These are phyloP conservation scores for Ascocoryne sarcoides DNA, from an alignment of 2,329 filamentous ascomycete species.

Conservation along the genomic window DNA sequence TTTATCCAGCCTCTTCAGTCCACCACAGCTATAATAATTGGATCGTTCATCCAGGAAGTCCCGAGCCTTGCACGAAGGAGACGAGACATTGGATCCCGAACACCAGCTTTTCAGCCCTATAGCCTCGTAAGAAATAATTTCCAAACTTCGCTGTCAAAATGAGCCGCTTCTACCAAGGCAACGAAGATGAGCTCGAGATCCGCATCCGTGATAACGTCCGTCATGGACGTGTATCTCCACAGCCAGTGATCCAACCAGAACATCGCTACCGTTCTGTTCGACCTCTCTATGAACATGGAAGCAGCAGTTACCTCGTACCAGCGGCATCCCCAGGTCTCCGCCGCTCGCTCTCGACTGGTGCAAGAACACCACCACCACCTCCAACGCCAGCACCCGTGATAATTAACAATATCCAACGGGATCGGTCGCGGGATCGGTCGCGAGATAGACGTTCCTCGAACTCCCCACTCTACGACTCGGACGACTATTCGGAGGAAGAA, in stretches of 20 bases:
- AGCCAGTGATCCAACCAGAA: slow-evolving; percentile 34
- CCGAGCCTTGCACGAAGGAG: not conserved
- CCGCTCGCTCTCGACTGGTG: slow-evolving; percentile 13
- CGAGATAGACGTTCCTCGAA: too few species aligned
- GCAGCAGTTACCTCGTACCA: slow-evolving; percentile 15
- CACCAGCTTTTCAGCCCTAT: not conserved
- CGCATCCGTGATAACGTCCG: slow-evolving; percentile 37
- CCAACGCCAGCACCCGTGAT: slow-evolving; percentile 28
- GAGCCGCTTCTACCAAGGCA: slow-evolving; percentile 34
- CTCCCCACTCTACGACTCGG: not conserved
- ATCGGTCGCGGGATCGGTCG: not conserved
- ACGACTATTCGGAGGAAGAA: not conserved
- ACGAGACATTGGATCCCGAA: not conserved
- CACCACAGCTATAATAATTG: not conserved
- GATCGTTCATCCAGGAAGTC: not conserved
- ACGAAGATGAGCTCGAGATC: slow-evolving; percentile 43
- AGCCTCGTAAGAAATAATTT: not conserved
- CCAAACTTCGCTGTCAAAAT: slow-evolving; percentile 7
- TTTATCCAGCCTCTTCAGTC: not conserved
- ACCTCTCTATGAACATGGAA: slow-evolving; percentile 10
- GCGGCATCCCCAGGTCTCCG: slow-evolving; percentile 14
- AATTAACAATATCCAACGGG: not conserved
- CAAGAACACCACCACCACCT: slow-evolving; percentile 15
- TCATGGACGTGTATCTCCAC: slow-evolving; percentile 25
- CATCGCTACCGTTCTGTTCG: slow-evolving; percentile 9